Evolutionary conservation across 2,329 filamentous ascomycete species (phyloP), one percentile per base, ranked within the genome.

Genomic region (Alternaria sp.): DNA sequence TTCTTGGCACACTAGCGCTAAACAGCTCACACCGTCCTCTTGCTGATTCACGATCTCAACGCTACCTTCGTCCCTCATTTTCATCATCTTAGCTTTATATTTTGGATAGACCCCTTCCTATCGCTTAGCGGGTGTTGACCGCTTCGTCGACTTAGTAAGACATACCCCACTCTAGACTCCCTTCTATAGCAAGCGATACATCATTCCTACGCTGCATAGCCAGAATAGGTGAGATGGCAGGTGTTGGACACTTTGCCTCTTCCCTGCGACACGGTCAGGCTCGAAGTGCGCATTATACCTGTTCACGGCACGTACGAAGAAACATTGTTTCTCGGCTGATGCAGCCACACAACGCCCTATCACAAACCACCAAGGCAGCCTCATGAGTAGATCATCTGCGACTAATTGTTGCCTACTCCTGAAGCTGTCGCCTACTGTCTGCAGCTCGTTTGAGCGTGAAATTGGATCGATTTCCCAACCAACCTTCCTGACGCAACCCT

Each of bases 61-160:
- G 56, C 24, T 61, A 57, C 52, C 48, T 20, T 24, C 11, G 39
- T 60, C 63, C 48, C 53, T 54, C 61, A 43, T 43, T 57, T 14
- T 54, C 55, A 34, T 43, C 47, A 49, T 53, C 22, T 42, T 63
- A 28, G 41, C 55, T 59, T 24, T 41, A 28, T 22, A 18, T 38
- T 62, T 64, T 66, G 64, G 62, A 58, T 67, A 65, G 53, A 63
- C 39, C 54, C 54, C 12, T 49, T 38, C 52, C 47, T 47, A 58
- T 30, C 59, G 51, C 51, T 54, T 58, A 44, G 64, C 60, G 65
- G 62, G 58, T 51, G 42, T 52, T 69, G 61, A 68, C 63, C 67
- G 67, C 67, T 67, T 64, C 56, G 43, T 62, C 62, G 49, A 62
- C 55, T 56, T 44, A 69, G 67, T 70, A 72, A 70, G 68, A 70